These are phyloP conservation scores for Coelastrella sp. DNA, from an alignment of 139 green algal genomes.

Conservation along the genomic window DNA sequence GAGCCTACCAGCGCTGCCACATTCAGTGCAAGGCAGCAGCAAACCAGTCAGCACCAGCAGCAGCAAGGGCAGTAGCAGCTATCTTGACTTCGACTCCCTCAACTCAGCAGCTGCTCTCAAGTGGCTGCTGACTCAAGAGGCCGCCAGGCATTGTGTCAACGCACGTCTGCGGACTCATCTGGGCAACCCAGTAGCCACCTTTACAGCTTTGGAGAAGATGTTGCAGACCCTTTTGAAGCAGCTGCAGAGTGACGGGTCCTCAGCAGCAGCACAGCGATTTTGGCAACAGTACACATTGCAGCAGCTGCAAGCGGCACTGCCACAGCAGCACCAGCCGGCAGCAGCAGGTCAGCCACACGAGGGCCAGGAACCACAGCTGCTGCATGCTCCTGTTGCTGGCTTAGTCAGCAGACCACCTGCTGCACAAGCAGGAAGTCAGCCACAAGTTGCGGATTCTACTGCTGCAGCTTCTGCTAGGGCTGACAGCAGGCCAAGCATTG, in stretches of 20 bases:
- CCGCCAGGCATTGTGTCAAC: constrained; percentile 60
- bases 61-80: constrained; percentile 1
- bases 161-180: constrained; percentile 76
- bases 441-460: background rate
- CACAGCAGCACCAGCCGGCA: constrained; percentile 44
- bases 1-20: background rate
- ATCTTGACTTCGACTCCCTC: background rate
- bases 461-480: background rate
- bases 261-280: background rate
- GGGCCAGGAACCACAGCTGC: constrained; percentile 33
- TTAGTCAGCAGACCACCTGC: background rate
- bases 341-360: constrained; percentile 26
- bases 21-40: background rate
- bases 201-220: constrained; percentile 75
- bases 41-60: background rate
- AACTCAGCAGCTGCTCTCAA: constrained; percentile 22
- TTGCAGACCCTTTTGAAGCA: constrained; percentile 50
- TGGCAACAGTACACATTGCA: constrained; percentile 31
- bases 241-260: constrained; percentile 20
- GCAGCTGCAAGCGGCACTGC: constrained; percentile 9
- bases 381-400: constrained; percentile 13
- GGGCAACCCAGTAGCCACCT: constrained; percentile 79
- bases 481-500: background rate
- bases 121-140: constrained; percentile 70
- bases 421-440: background rate